phyloP scores from a whole-genome alignment of 73 alveolate genomes.

The Symbiodinium natans region DNA sequence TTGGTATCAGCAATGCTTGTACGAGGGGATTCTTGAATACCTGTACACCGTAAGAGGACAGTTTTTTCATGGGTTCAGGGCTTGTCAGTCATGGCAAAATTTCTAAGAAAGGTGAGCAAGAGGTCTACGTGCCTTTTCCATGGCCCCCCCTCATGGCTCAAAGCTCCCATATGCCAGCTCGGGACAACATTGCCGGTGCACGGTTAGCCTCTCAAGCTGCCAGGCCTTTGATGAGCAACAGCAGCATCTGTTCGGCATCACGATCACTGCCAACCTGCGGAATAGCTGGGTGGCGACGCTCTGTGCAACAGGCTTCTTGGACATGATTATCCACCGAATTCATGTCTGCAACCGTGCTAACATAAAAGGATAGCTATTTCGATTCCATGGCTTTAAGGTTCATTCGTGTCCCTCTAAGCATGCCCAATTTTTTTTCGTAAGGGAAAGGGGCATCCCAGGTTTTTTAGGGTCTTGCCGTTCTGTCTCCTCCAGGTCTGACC shows the following conservation, averaged over 20 bases:
- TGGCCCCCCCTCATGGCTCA: background rate
- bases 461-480: background rate
- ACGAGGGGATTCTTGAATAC: background rate
- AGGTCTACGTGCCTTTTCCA: background rate
- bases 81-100: background rate
- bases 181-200: background rate
- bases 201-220: background rate
- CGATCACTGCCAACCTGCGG: slow-evolving; percentile 4
- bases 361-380: background rate
- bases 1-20: background rate
- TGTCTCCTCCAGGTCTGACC: background rate
- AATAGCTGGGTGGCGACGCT: slow-evolving; percentile 25
- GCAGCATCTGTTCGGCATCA: slow-evolving; percentile 11
- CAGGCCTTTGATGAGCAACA: slow-evolving; percentile 3
- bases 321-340: background rate
- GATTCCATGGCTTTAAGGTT: background rate
- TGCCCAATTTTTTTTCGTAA: background rate
- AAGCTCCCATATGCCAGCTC: background rate
- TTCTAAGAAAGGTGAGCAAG: background rate
- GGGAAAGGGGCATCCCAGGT: background rate
- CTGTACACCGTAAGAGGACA: background rate
- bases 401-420: background rate
- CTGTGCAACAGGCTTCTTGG: background rate
- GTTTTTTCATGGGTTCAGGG: background rate
- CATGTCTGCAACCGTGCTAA: background rate